Conservation (phyloP, 495 filamentous ascomycete species). For the Staphylotrichum longicolle region DNA sequence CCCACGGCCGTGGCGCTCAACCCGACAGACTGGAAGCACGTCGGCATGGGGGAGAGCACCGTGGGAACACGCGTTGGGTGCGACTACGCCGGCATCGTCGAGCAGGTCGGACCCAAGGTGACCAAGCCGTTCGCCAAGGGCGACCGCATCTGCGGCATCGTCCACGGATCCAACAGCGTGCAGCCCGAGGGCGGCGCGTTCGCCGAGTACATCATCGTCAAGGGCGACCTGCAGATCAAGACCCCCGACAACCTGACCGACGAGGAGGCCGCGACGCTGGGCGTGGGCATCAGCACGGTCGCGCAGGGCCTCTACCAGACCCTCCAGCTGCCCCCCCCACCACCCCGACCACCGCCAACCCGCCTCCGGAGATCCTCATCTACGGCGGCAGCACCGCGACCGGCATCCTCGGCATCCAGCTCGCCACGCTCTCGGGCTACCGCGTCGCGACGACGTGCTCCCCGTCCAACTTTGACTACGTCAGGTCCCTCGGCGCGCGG, state of each 20-base stretch:
- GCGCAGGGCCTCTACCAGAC: slow-evolving; percentile 49
- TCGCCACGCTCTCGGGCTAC: slow-evolving; percentile 47
- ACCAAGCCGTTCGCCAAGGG: slow-evolving; percentile 34
- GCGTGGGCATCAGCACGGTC: slow-evolving; percentile 47
- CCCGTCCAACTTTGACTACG: slow-evolving; percentile 42
- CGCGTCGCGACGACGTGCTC: slow-evolving; percentile 46
- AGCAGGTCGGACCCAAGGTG: slow-evolving; percentile 41
- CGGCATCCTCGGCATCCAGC: slow-evolving; percentile 49
- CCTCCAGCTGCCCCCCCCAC: slow-evolving; percentile 39
- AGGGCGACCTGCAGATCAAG: slow-evolving; percentile 31
- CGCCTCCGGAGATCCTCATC: slow-evolving; percentile 38
- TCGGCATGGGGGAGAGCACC: slow-evolving; percentile 28
- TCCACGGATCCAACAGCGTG: slow-evolving; percentile 31
- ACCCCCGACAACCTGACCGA: slow-evolving; percentile 41
- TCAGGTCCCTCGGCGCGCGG: slow-evolving; percentile 44
- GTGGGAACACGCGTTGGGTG: slow-evolving; percentile 38
- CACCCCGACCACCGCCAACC: slow-evolving; percentile 26
- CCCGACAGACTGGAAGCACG: slow-evolving; percentile 60
- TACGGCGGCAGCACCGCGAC: slow-evolving; percentile 53
- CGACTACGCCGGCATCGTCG: slow-evolving; percentile 45
- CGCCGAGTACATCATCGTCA: slow-evolving; percentile 37
- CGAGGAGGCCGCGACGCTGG: slow-evolving; percentile 48
- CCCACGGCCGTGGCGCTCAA: slow-evolving; percentile 55
- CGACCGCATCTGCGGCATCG: slow-evolving; percentile 45
- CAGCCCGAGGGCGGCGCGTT: slow-evolving; percentile 41